Percentiles rank a stretch among this genome's conserved stretches.
These are phyloP conservation scores for Cyberlindnera mycetangii DNA, from an alignment of 805 yeast genomes.

Conservation along the genomic window DNA sequence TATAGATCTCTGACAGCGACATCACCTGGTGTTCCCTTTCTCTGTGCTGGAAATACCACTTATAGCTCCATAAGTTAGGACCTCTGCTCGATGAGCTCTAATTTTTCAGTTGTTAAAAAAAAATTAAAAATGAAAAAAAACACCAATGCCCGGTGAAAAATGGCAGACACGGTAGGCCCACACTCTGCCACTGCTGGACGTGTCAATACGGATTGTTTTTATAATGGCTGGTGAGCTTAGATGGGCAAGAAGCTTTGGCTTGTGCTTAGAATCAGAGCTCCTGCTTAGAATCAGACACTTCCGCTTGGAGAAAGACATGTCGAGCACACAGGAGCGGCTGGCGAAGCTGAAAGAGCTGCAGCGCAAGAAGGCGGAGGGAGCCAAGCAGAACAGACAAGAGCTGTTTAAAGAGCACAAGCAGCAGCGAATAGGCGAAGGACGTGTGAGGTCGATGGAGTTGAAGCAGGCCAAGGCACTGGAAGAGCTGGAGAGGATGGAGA, in stretches of 20 bases:
- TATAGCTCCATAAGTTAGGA: too few species aligned
- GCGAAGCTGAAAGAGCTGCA: constrained; percentile 30
- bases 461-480: constrained; percentile 36
- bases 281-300: too few species aligned
- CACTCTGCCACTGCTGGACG: too few species aligned
- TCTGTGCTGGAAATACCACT: too few species aligned
- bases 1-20: constrained; percentile 26
- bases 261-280: not conserved
- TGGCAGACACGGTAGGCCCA: too few species aligned
- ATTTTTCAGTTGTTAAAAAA: too few species aligned
- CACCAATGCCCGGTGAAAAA: too few species aligned
- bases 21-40: constrained; percentile 5
- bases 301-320: not conserved
- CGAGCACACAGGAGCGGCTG: constrained; percentile 13
- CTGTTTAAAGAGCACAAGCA: constrained; percentile 34
- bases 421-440: constrained; percentile 24
- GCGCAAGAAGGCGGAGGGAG: constrained; percentile 29
- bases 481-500: constrained; percentile 33
- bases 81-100: too few species aligned
- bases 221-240: too few species aligned
- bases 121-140: too few species aligned
- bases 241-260: not conserved
- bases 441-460: constrained; percentile 30
- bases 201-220: too few species aligned
- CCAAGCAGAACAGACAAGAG: constrained; percentile 35